Evolutionary conservation across 2,329 filamentous ascomycete species (phyloP).

Genomic region (Metarhizium humberi): DNA sequence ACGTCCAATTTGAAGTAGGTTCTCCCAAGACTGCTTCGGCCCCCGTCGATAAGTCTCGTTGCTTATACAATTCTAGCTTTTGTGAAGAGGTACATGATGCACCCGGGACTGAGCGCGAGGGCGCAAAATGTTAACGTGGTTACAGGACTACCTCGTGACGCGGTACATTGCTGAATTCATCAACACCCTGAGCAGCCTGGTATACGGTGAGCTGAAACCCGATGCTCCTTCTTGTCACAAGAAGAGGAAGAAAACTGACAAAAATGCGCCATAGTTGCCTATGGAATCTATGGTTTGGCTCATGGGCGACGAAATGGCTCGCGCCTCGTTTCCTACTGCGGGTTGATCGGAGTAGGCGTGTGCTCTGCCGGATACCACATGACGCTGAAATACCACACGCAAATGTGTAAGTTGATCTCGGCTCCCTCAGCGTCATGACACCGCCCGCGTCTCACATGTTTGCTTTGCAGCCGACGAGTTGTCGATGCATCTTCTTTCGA

Average conservation of each 20-base stretch:
- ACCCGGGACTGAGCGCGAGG: no score
- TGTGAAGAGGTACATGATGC: conserved; percentile 18
- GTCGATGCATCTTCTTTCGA: conserved; percentile 32
- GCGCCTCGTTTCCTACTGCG: conserved; percentile 25
- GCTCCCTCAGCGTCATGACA: not conserved
- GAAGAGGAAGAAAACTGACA: not conserved
- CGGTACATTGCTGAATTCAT: conserved; percentile 34
- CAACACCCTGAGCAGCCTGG: conserved; percentile 32
- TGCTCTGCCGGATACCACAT: conserved; percentile 24
- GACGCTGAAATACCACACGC: conserved; percentile 25
- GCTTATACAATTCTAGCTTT: conserved; percentile 12
- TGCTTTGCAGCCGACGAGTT: conserved; percentile 24
- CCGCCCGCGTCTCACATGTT: not conserved
- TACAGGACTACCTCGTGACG: conserved; percentile 29
- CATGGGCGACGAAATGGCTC: conserved; percentile 12
- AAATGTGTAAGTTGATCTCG: conserved; percentile 20
- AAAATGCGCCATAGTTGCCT: conserved; percentile 20
- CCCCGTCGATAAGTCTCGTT: not conserved
- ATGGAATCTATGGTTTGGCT: conserved; percentile 27
- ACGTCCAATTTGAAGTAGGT: conserved; percentile 23
- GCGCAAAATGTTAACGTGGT: no score
- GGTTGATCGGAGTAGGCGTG: conserved; percentile 25
- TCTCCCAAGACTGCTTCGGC: not conserved
- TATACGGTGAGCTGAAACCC: conserved; percentile 18
- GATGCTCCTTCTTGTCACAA: not conserved